These are phyloP conservation scores for Apiospora marii DNA, from an alignment of 2,329 filamentous ascomycete species.

Conservation along the genomic window DNA sequence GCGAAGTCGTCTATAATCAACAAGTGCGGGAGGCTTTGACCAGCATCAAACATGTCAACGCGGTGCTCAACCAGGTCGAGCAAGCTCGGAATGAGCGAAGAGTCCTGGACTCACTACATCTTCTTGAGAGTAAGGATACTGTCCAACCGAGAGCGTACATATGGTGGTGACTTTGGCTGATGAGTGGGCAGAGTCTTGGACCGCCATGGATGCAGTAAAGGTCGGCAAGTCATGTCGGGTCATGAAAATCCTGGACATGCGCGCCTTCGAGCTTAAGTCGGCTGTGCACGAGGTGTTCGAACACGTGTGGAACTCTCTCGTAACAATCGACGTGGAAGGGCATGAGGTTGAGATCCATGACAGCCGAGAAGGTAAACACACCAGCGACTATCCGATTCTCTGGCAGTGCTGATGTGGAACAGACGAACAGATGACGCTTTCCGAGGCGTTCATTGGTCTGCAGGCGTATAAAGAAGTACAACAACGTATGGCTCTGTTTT, in stretches of 20 bases:
- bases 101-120: conserved; percentile 63
- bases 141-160: background rate
- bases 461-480: conserved; percentile 69
- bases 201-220: conserved; percentile 65
- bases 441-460: conserved; percentile 63
- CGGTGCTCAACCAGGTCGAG: conserved; percentile 69
- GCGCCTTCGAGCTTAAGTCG: conserved; percentile 71
- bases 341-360: conserved; percentile 64
- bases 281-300: conserved; percentile 72
- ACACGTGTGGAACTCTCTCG: conserved; percentile 73
- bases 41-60: conserved; percentile 64
- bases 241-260: conserved; percentile 69
- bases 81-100: conserved; percentile 60
- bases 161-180: conserved; percentile 34
- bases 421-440: conserved; percentile 61
- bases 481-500: conserved; percentile 65
- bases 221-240: conserved; percentile 68
- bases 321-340: conserved; percentile 66
- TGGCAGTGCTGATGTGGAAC: conserved; percentile 31
- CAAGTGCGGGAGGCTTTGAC: conserved; percentile 61
- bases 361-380: conserved; percentile 54
- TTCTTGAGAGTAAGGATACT: conserved; percentile 60
- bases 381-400: too few species aligned
- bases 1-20: conserved; percentile 65
- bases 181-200: conserved; percentile 57